Evolutionary conservation across 1,284 basidiomycete species (phyloP), one percentile per base, ranked within the genome.

Genomic region (Xerocomus nothofagi): DNA sequence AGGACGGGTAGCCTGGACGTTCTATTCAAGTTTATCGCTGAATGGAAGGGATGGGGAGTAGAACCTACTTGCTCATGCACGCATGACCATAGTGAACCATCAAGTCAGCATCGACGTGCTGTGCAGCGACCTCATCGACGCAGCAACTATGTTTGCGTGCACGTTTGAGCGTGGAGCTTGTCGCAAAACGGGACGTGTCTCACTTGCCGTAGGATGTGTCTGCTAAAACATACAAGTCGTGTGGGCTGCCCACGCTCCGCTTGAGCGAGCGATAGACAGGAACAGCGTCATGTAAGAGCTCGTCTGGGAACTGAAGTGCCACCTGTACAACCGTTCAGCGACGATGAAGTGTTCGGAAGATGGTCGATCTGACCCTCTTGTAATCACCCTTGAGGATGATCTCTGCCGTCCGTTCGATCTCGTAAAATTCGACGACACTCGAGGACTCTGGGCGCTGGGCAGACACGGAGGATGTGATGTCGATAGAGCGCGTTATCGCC

Each of bases 171-270:
- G 29, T 44, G 38, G n/a, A 34, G 30, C 2, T 9, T 6, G 36
- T 34, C 17, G 17, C 6, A 26, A 29, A 34, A 61, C 14, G 12
- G 23, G 14, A 20, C 15, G 47, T 36, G 9, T 26, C 84, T 58
- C 71, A 83, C 93, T 90, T 94, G 67, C 95, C 96, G 69, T 98
- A 98, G 24, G 94, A 97, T 23, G 95, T 98, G 71, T 98, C 96
- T 12, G 95, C 95, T 17, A 98, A 79, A 6, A 98, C 88, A 65
- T 95, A 98, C 23, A 93, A 74, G 58, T 95, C 84, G 50, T 72
- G 72, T 17, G 65, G 73, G 14, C 61, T 56, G 18, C 76, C 74
- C 17, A 91, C 71, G 45, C 67, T 67, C 4, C 63, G 64, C 63
- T 86, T 88, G 26, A 99, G 76, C 2, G 74, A 70, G 37, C 81